These are phyloP conservation scores for Geosmithia morbida DNA, from an alignment of 2,329 filamentous ascomycete genomes.

Conservation along the genomic window DNA sequence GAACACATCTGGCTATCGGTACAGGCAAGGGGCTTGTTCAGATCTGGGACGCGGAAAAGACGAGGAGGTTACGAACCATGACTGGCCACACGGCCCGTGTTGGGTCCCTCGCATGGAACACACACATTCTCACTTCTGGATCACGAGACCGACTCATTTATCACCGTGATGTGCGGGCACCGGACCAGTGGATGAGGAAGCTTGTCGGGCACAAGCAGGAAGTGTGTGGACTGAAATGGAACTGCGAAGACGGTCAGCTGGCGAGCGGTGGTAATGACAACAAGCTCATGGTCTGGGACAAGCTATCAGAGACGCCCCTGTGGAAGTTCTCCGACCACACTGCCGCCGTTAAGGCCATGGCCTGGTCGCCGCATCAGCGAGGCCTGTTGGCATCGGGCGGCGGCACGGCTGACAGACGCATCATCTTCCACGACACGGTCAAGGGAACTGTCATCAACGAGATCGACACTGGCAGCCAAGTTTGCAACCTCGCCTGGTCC, in stretches of 20 bases:
- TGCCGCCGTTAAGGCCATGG: conserved; percentile 92
- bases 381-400: conserved; percentile 90
- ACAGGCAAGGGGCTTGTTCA: conserved; percentile 91
- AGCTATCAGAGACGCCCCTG: conserved; percentile 77
- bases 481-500: conserved; percentile 97
- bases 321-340: conserved; percentile 94
- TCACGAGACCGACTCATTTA: conserved; percentile 89
- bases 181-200: conserved; percentile 78
- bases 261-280: conserved; percentile 97
- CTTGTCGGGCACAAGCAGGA: conserved; percentile 95
- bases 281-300: conserved; percentile 98
- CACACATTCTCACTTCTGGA: conserved; percentile 90
- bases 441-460: conserved; percentile 72
- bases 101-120: conserved; percentile 92
- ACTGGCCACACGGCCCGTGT: conserved; percentile 89
- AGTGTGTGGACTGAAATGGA: conserved; percentile 94
- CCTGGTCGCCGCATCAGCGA: conserved; percentile 94
- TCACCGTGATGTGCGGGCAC: conserved; percentile 85
- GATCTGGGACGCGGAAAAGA: conserved; percentile 91
- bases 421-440: conserved; percentile 95
- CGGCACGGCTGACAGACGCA: conserved; percentile 87
- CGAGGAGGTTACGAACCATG: conserved; percentile 82
- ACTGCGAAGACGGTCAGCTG: conserved; percentile 86
- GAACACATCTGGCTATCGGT: conserved; percentile 88
- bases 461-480: conserved; percentile 91